These are phyloP conservation scores for Mantamonas sphyraenae DNA, from an alignment of 78 protist species.

Conservation along the genomic window DNA sequence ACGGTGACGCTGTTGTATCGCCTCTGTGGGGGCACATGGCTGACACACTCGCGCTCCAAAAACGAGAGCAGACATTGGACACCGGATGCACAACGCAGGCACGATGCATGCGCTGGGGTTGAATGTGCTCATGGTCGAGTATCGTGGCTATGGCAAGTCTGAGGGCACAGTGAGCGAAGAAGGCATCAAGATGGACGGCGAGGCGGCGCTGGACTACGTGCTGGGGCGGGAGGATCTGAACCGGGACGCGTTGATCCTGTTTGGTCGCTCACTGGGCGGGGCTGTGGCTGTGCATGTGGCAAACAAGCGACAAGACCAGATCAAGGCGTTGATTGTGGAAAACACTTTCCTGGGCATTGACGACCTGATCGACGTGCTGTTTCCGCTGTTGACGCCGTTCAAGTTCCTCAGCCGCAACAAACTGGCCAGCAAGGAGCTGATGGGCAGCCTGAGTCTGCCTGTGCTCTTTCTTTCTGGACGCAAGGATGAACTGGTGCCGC, in stretches of 20 bases:
- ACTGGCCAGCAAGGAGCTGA: not conserved
- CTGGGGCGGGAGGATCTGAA: not conserved
- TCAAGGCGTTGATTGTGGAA: not conserved
- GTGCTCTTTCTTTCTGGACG: not conserved
- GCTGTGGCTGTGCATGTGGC: slow-evolving; percentile 4
- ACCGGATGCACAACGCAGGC: not conserved
- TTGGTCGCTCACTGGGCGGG: slow-evolving; percentile 19
- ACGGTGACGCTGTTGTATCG: no score
- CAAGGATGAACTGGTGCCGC: not conserved
- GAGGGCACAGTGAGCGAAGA: not conserved
- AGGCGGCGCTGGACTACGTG: not conserved
- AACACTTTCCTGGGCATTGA: not conserved
- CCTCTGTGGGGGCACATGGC: no score
- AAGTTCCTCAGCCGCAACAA: not conserved
- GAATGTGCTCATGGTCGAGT: not conserved
- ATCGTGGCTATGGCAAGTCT: not conserved
- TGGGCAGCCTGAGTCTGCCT: not conserved
- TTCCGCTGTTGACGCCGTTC: not conserved
- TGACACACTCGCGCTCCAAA: no score
- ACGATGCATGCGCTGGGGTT: not conserved
- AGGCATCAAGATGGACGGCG: not conserved
- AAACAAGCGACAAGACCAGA: not conserved
- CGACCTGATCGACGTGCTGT: not conserved
- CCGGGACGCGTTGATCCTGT: not conserved
- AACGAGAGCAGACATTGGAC: no score